Evolutionary conservation across 495 filamentous ascomycete genomes (phyloP).

Genomic region (Jackrogersella minutella): DNA sequence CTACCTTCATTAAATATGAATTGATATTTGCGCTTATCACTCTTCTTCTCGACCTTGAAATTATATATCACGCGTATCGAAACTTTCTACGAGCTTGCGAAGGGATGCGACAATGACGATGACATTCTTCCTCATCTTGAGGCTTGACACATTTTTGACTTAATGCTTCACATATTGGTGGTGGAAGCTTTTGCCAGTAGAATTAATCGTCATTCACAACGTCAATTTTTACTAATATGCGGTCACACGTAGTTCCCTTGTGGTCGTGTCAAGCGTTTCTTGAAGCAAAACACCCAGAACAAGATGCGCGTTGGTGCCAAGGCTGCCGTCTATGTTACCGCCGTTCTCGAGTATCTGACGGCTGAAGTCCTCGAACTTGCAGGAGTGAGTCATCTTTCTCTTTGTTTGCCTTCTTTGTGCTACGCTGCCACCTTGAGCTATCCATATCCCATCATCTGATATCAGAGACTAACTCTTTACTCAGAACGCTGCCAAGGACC

Average conservation of each 20-base stretch:
- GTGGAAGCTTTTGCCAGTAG: not conserved
- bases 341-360: slow-evolving; percentile 96
- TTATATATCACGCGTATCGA: not conserved
- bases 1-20: not conserved
- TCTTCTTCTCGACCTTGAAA: not conserved
- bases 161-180: not conserved
- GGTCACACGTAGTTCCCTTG: slow-evolving; percentile 81
- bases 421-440: slow-evolving; percentile 6
- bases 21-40: not conserved
- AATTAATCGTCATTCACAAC: not conserved
- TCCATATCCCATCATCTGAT: not conserved
- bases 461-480: slow-evolving; percentile 23
- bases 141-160: not conserved
- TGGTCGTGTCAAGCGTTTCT: slow-evolving; percentile 99
- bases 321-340: slow-evolving; percentile 97
- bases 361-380: slow-evolving; percentile 98
- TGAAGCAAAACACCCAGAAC: slow-evolving; percentile 99
- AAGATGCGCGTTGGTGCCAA: slow-evolving; percentile 99
- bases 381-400: slow-evolving; percentile 64
- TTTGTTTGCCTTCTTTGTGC: slow-evolving; percentile 17
- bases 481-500: slow-evolving; percentile 95
- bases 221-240: slow-evolving; percentile 45
- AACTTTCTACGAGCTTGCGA: slow-evolving; percentile 12
- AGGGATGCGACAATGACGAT: slow-evolving; percentile 10
- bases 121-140: not conserved